Evolutionary conservation across 257 asterid genomes (phyloP).

Genomic region (Voacanga thouarsii): DNA sequence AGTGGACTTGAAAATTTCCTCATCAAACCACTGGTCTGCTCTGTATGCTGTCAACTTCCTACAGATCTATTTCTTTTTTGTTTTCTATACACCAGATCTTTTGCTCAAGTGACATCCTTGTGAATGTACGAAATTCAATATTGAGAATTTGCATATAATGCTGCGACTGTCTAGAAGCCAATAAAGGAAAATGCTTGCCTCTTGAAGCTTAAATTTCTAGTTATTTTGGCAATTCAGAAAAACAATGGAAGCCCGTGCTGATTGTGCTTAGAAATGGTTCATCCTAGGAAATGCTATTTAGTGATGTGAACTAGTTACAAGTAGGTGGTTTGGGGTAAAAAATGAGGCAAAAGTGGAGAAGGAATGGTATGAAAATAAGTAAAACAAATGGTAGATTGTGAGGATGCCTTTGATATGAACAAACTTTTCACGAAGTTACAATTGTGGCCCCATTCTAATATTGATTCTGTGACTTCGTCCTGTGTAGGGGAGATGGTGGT

Average conservation of each 20-base stretch:
- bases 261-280: neutral
- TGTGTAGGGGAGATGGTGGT: slow-evolving; percentile 84
- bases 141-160: slow-evolving; percentile 1
- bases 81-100: neutral
- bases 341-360: neutral
- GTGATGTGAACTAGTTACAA: neutral
- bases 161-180: too few relatives aligned
- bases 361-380: neutral
- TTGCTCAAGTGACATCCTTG: neutral
- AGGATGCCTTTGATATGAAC: neutral
- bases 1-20: neutral
- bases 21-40: neutral
- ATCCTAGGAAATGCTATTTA: neutral
- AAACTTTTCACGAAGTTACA: neutral
- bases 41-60: neutral
- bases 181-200: neutral
- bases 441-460: neutral
- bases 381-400: neutral
- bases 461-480: neutral
- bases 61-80: neutral
- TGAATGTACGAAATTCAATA: too few relatives aligned
- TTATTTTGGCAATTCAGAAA: neutral
- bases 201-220: neutral
- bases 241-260: neutral
- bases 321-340: neutral